Conservation (phyloP, 2,329 filamentous ascomycete genomes). For the Elsinoe arachidis region DNA sequence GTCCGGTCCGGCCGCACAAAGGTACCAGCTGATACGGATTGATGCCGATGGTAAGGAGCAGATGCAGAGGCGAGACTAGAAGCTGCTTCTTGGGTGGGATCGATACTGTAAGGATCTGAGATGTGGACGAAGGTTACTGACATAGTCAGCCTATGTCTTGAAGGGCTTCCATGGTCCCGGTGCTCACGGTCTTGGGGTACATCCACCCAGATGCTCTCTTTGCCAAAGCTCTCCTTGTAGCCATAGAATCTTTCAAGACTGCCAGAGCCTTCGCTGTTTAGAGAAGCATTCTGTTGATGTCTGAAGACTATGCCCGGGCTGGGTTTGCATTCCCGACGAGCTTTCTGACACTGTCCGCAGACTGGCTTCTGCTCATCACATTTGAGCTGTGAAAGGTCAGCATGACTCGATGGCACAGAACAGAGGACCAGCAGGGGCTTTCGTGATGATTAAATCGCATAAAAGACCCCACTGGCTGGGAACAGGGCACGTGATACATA, state of each 20-base stretch:
- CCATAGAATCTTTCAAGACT: constrained; percentile 54
- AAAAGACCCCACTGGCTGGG: not conserved
- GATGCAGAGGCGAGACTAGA: not conserved
- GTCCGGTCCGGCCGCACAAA: not conserved
- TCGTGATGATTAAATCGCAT: constrained; percentile 6
- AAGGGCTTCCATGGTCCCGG: not conserved
- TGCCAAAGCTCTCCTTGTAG: constrained; percentile 57
- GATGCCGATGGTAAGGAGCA: not conserved
- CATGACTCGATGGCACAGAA: not conserved
- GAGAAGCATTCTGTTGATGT: constrained; percentile 61
- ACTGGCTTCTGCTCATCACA: constrained; percentile 55
- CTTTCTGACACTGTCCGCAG: constrained; percentile 54
- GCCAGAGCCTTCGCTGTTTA: constrained; percentile 46
- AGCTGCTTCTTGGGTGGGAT: constrained; percentile 16
- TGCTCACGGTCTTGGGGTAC: constrained; percentile 49
- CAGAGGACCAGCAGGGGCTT: not conserved
- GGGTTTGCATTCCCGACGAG: constrained; percentile 50
- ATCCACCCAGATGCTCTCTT: constrained; percentile 53
- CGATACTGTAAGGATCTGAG: constrained; percentile 52
- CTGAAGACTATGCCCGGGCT: constrained; percentile 57
- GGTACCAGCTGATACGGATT: not conserved
- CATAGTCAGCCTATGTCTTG: not conserved
- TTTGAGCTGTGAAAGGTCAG: constrained; percentile 42
- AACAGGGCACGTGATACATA: constrained; percentile 11
- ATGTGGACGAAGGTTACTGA: constrained; percentile 54